Conservation (phyloP, 495 filamentous ascomycete species). For the Parathielavia hyrcaniae region DNA sequence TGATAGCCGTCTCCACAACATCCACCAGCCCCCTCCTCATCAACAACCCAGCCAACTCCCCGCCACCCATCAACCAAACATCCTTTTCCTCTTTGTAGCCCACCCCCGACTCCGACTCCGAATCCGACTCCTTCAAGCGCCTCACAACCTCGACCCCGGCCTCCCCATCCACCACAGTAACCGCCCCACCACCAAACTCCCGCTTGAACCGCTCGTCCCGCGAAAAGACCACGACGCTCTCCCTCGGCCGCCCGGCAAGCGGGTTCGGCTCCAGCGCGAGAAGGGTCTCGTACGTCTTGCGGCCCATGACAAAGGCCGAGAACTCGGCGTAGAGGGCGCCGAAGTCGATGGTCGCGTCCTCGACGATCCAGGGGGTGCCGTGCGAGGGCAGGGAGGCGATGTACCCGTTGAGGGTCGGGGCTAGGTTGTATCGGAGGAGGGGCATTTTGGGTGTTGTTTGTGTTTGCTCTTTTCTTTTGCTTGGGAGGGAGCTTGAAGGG, state of each 20-base stretch:
- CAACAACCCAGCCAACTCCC: conserved; percentile 16
- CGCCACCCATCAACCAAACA: conserved; percentile 23
- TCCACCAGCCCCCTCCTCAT: conserved; percentile 17
- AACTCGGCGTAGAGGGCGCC: conserved; percentile 14
- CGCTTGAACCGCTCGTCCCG: not conserved
- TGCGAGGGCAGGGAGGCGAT: conserved; percentile 10
- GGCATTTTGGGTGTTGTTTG: not conserved
- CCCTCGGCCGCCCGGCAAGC: not conserved
- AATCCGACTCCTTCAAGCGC: not conserved
- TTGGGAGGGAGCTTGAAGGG: too few species aligned
- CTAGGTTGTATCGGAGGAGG: conserved; percentile 20
- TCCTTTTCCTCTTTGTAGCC: conserved; percentile 7
- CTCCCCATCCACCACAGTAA: conserved; percentile 9
- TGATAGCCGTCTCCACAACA: conserved; percentile 19
- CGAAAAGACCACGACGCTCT: conserved; percentile 9
- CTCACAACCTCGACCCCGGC: conserved; percentile 2
- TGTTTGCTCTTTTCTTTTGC: not conserved
- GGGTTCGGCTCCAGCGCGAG: conserved; percentile 5
- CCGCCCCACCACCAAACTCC: not conserved
- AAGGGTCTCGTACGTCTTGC: conserved; percentile 19
- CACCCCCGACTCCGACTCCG: too few species aligned
- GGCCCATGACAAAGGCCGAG: conserved; percentile 17
- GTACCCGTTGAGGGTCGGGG: conserved; percentile 21
- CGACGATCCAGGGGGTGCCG: conserved; percentile 15
- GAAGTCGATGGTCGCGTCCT: conserved; percentile 19